Evolutionary conservation across 257 asterid genomes (phyloP).

Genomic region (Ajuga chamaepitys): DNA sequence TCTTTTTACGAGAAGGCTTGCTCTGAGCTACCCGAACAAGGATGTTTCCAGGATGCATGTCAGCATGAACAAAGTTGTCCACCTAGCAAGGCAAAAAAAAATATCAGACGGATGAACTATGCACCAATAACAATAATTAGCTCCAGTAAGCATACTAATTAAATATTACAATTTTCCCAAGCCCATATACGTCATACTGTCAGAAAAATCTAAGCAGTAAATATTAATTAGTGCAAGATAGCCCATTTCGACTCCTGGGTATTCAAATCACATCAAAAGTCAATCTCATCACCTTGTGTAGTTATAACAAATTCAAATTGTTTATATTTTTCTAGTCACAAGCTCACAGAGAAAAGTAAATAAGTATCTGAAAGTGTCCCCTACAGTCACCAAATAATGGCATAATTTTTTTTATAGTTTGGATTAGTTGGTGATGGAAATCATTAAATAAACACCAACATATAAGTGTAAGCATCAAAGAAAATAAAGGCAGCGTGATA

Average conservation of each 20-base stretch:
- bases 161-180: background rate
- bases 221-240: background rate
- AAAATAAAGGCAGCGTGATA: no score
- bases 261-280: background rate
- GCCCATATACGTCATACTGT: background rate
- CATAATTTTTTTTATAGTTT: background rate
- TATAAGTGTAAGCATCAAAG: background rate
- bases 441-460: background rate
- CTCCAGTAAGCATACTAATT: background rate
- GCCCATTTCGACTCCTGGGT: background rate
- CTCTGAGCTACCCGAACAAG: constrained; percentile 49
- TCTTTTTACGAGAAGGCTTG: constrained; percentile 40
- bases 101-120: background rate
- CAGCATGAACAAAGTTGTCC: constrained; percentile 79
- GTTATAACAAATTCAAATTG: background rate
- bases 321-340: no score
- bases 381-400: background rate
- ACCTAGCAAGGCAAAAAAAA: constrained; percentile 34
- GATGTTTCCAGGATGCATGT: constrained; percentile 86
- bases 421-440: background rate
- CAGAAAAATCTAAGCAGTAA: background rate
- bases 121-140: background rate
- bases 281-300: background rate
- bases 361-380: background rate
- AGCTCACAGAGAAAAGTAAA: background rate